Conservation (phyloP, 768 basidiomycete genomes). For the Leucocoprinus leucothites region DNA sequence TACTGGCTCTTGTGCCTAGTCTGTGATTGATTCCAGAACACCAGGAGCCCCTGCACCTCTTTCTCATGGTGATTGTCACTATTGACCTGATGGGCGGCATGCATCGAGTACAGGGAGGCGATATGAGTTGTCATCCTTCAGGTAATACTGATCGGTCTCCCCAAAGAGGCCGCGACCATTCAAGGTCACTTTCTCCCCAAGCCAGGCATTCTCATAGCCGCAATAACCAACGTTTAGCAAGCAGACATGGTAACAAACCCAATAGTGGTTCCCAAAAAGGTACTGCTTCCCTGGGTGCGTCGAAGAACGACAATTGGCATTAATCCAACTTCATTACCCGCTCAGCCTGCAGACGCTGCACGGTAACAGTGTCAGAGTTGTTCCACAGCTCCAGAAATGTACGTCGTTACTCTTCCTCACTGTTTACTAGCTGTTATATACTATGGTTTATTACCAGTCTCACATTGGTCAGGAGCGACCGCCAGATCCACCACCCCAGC, state of each 20-base stretch:
- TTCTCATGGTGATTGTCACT: conserved; percentile 62
- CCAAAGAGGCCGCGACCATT: conserved; percentile 23
- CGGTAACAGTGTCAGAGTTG: background rate
- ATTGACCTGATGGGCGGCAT: conserved; percentile 43
- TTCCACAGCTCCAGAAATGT: conserved; percentile 1
- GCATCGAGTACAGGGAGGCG: conserved; percentile 17
- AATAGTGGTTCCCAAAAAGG: conserved; percentile 22
- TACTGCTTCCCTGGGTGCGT: conserved; percentile 23
- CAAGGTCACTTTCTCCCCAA: conserved; percentile 25
- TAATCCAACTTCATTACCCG: background rate
- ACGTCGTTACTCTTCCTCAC: background rate
- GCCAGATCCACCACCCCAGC: background rate
- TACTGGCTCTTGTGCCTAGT: too few relatives aligned
- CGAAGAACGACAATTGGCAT: conserved; percentile 23
- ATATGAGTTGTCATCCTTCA: conserved; percentile 14
- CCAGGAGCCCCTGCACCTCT: conserved; percentile 25
- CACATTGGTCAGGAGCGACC: background rate
- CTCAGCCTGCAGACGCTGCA: background rate
- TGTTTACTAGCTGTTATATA: too few relatives aligned
- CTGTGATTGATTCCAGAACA: conserved; percentile 23
- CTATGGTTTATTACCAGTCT: too few relatives aligned
- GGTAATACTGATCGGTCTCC: conserved; percentile 25
- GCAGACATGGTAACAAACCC: conserved; percentile 26
- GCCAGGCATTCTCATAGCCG: conserved; percentile 19
- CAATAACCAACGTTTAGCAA: conserved; percentile 21